phyloP scores from a whole-genome alignment of 225 moss, liverwort and hornwort species.

The Ulota crispa region DNA sequence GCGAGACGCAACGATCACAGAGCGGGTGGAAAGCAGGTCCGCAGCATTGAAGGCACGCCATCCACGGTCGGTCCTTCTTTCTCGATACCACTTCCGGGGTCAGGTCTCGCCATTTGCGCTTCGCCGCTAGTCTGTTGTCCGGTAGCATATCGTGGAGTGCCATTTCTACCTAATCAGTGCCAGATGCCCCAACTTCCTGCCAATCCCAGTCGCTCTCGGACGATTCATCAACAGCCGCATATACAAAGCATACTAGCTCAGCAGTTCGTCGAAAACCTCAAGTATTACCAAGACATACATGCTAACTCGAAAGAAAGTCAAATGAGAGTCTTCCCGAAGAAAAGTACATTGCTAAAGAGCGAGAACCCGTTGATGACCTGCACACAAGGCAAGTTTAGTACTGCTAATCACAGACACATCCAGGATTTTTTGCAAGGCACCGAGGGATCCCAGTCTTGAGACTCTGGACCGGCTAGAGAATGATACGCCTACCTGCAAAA shows the following conservation, averaged over 20 bases:
- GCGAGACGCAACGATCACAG: conserved; percentile 42
- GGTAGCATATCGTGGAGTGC: conserved; percentile 49
- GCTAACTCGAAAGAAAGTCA: neutral
- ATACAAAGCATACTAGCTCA: neutral
- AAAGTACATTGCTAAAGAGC: neutral
- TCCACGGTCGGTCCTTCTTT: conserved; percentile 43
- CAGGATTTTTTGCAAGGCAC: neutral
- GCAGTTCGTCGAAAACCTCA: neutral
- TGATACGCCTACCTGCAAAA: neutral
- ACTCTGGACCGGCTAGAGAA: neutral
- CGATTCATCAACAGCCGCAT: conserved; percentile 6
- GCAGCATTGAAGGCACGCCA: conserved; percentile 42
- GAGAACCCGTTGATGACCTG: neutral
- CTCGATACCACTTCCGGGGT: conserved; percentile 7
- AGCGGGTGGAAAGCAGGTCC: conserved; percentile 51
- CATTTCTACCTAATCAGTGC: conserved; percentile 12
- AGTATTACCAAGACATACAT: neutral
- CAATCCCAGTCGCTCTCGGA: neutral
- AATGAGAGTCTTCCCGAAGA: neutral
- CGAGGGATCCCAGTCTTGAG: neutral
- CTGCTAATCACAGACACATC: neutral
- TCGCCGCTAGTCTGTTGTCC: conserved; percentile 22
- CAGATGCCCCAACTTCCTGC: neutral
- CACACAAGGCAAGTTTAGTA: neutral
- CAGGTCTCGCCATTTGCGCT: conserved; percentile 53